Evolutionary conservation across 2,329 filamentous ascomycete genomes (phyloP).

Genomic region (Aureobasidium sp.): DNA sequence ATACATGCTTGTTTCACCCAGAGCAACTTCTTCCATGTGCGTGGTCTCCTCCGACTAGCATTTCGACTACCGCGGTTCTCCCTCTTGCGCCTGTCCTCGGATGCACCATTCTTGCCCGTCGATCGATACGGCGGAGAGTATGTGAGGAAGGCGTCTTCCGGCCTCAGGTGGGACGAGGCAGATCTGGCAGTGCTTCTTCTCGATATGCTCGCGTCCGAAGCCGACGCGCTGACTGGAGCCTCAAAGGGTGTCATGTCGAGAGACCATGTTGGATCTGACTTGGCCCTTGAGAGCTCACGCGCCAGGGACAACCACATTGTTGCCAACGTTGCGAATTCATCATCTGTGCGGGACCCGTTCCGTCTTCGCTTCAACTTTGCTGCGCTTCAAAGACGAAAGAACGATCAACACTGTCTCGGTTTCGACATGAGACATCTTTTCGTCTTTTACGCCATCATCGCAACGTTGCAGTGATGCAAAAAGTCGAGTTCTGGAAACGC

Average conservation of each 20-base stretch:
- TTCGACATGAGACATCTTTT: not conserved
- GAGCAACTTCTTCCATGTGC: conserved; percentile 87
- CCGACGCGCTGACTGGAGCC: conserved; percentile 8
- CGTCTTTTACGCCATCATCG: not conserved
- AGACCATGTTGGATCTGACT: not conserved
- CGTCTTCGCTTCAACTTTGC: not conserved
- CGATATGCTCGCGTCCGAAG: conserved; percentile 10
- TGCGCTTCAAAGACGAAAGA: not conserved
- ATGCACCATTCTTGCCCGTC: conserved; percentile 22
- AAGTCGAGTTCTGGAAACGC: too few relatives aligned
- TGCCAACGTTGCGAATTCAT: not conserved
- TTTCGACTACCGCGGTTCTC: conserved; percentile 52
- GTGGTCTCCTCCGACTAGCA: conserved; percentile 57
- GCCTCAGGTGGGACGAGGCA: conserved; percentile 54
- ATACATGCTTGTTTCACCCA: conserved; percentile 96
- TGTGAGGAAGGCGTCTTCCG: conserved; percentile 72
- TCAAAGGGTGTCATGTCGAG: conserved; percentile 13
- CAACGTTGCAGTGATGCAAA: not conserved
- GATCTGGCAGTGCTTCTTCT: not conserved
- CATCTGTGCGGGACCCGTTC: not conserved
- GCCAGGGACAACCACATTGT: not conserved
- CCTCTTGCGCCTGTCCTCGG: conserved; percentile 36
- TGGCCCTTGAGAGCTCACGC: not conserved
- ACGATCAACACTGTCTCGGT: not conserved
- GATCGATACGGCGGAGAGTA: conserved; percentile 49